Conservation (phyloP, 768 basidiomycete genomes). For the Suillus occidentalis region DNA sequence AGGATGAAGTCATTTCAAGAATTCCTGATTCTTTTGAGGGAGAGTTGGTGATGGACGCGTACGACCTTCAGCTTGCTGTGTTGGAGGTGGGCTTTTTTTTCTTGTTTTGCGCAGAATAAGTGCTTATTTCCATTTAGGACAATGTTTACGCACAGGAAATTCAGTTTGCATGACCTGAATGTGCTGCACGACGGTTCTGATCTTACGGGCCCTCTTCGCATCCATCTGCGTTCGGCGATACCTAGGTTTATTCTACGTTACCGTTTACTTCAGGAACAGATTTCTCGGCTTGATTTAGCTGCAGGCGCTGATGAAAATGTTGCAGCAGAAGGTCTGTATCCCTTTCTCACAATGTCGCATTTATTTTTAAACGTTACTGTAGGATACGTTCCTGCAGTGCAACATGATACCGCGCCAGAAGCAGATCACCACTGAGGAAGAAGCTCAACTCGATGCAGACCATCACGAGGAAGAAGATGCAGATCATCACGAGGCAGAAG, state of each 20-base stretch:
- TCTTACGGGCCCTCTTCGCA: constrained; percentile 60
- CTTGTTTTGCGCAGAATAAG: background rate
- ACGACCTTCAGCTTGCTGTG: constrained; percentile 61
- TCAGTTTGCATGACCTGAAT: constrained; percentile 72
- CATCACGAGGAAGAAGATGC: background rate
- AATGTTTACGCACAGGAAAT: constrained; percentile 68
- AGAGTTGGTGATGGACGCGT: constrained; percentile 71
- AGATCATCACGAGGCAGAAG: background rate
- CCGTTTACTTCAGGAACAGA: constrained; percentile 59
- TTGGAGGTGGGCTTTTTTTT: constrained; percentile 52
- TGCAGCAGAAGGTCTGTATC: constrained; percentile 21
- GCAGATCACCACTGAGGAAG: background rate
- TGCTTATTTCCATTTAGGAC: constrained; percentile 45
- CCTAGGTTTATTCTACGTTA: constrained; percentile 72
- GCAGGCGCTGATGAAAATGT: constrained; percentile 18
- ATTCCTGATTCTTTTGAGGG: constrained; percentile 50
- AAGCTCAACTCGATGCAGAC: background rate
- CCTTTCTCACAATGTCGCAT: background rate
- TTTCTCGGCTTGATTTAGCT: constrained; percentile 39
- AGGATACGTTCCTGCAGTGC: background rate
- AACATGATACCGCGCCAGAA: constrained; percentile 15
- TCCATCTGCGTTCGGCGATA: constrained; percentile 45
- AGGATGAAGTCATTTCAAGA: constrained; percentile 52
- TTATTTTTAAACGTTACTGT: background rate
- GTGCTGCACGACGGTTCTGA: constrained; percentile 66